phyloP scores from a whole-genome alignment of 805 yeast genomes.

The Candida namnaoensis region DNA sequence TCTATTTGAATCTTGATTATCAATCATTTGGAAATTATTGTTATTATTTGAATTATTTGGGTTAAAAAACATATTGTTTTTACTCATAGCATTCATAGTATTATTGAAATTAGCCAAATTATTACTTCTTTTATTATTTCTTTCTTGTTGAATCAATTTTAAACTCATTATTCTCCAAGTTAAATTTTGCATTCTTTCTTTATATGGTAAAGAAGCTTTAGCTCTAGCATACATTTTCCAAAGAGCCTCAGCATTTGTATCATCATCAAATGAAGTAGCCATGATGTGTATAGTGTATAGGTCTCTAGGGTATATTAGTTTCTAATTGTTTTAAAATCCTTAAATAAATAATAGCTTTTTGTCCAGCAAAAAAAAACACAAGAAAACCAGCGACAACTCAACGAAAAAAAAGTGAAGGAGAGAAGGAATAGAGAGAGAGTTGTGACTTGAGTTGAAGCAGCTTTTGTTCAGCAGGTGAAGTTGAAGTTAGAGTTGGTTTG shows the following conservation, averaged over 20 bases:
- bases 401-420: no score
- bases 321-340: no score
- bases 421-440: no score
- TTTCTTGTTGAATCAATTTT: slow-evolving; percentile 14
- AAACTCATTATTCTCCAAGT: slow-evolving; percentile 84
- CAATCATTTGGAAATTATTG: background rate
- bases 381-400: no score
- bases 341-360: no score
- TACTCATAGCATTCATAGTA: background rate
- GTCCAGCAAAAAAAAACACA: no score
- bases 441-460: no score
- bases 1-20: background rate
- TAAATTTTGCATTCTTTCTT: slow-evolving; percentile 70
- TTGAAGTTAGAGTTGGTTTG: no score
- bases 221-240: slow-evolving; percentile 84
- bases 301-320: no score
- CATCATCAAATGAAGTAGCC: slow-evolving; percentile 13
- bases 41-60: background rate
- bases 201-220: slow-evolving; percentile 64
- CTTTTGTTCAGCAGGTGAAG: no score
- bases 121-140: slow-evolving; percentile 1
- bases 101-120: background rate
- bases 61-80: background rate
- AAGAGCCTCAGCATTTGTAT: slow-evolving; percentile 39
- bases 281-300: no score